Evolutionary conservation across 257 asterid genomes (phyloP).

Genomic region (Jasminum sambac): DNA sequence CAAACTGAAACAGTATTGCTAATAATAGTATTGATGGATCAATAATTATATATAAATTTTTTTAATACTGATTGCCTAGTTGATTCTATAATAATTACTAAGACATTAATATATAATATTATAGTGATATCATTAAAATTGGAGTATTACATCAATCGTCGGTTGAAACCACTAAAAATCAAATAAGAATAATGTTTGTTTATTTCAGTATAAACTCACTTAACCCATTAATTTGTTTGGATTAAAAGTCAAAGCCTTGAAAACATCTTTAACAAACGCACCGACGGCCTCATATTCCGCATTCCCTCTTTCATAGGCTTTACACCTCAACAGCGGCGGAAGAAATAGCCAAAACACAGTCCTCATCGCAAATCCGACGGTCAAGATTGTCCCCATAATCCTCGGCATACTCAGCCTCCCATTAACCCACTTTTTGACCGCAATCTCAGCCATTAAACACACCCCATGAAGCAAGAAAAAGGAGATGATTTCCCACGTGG

Average conservation of each 20-base stretch:
- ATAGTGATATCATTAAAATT: too few species aligned
- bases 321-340: slow-evolving; percentile 54
- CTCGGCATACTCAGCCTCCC: slow-evolving; percentile 50
- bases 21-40: too few species aligned
- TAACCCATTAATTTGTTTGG: background rate
- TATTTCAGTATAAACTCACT: too few species aligned
- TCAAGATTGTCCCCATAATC: slow-evolving; percentile 35
- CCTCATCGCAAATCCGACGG: slow-evolving; percentile 46
- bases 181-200: too few species aligned
- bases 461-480: slow-evolving; percentile 67
- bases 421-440: slow-evolving; percentile 42
- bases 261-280: slow-evolving; percentile 51
- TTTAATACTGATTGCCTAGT: too few species aligned
- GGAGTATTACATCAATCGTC: too few species aligned
- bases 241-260: slow-evolving; percentile 27
- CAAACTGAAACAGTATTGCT: too few species aligned
- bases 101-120: too few species aligned
- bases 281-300: slow-evolving; percentile 58
- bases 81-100: too few species aligned
- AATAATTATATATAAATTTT: too few species aligned
- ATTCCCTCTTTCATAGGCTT: slow-evolving; percentile 47
- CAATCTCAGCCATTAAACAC: slow-evolving; percentile 44
- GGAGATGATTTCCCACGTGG: slow-evolving; percentile 65
- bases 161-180: too few species aligned
- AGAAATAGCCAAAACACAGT: slow-evolving; percentile 62